Evolutionary conservation across 1,284 basidiomycete genomes (phyloP).

Genomic region (Tausonia pullulans): DNA sequence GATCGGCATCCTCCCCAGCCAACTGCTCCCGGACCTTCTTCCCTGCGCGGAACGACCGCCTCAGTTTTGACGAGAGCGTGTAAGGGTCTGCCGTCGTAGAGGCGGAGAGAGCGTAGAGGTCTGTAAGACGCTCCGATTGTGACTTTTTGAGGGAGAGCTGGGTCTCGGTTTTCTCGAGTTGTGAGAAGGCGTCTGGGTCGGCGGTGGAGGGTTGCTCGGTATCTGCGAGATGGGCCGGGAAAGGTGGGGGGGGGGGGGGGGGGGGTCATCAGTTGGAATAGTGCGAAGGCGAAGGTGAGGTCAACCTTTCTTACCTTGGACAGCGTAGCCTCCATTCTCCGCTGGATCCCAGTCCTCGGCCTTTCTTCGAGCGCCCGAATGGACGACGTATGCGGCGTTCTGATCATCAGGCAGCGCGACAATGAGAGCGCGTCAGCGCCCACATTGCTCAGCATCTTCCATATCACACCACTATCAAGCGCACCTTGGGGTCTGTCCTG

Average conservation of each 20-base stretch:
- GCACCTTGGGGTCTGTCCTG: constrained; percentile 87
- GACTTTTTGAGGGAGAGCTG: constrained; percentile 60
- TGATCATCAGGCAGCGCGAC: constrained; percentile 28
- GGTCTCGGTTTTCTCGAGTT: constrained; percentile 73
- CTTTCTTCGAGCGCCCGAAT: constrained; percentile 78
- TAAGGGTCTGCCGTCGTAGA: constrained; percentile 76
- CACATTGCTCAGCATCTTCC: not conserved
- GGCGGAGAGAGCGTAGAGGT: constrained; percentile 60
- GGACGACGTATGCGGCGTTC: constrained; percentile 92
- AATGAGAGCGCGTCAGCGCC: not conserved
- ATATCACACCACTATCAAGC: constrained; percentile 16
- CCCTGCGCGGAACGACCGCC: constrained; percentile 70
- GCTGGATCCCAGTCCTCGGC: constrained; percentile 92
- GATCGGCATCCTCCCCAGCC: constrained; percentile 50
- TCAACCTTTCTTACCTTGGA: constrained; percentile 50
- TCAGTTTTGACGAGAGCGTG: constrained; percentile 54
- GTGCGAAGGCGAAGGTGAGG: too few relatives aligned
- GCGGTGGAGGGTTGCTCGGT: constrained; percentile 51
- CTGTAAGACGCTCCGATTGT: constrained; percentile 62
- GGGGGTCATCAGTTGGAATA: too few relatives aligned
- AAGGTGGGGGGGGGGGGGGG: too few relatives aligned
- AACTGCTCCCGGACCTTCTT: constrained; percentile 65
- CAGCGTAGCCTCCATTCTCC: constrained; percentile 84
- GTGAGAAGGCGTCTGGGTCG: constrained; percentile 66
- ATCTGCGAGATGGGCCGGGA: constrained; percentile 38